Base-by-base conservation (phyloP, 1,139 yeast species). In the Nematodospora anomalae region DNA sequence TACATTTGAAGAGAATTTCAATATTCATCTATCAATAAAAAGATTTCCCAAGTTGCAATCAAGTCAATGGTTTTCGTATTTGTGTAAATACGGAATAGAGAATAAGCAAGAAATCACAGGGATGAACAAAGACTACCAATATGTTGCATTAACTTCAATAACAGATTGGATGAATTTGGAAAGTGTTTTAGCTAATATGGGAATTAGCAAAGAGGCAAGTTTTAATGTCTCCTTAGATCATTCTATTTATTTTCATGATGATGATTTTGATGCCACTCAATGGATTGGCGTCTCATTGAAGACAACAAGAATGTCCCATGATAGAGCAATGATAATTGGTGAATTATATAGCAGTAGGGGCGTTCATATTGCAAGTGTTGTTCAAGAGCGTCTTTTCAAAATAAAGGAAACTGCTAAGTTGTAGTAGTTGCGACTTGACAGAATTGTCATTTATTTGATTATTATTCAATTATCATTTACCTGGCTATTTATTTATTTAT, bases 121-220 rank as follows among this genome's bases (percentile, higher is more conserved):
- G 4, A 21, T 41, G 13, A 44, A 41, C 3, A 29, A 32, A 2
- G 43, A 36, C 10, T 75, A 66, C 51, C 74, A 79, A 43, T 79
- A 74, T 52, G 77, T 74, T 15, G 85, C 83, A 1, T 55, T 83
- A 32, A 80, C 82, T 1, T 76, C 77, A 37, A 60, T 82, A 14
- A 71, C 84, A 0, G 92, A 84, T 27, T 42, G 46, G 46, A 35
- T 40, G n/a, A 33, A 26, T 16, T 28, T 41, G 13, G 27, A 26
- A 11, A 7, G 13, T 10, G 28, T 32, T 15, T 28, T 37, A 12
- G 18, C 9, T 12, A 37, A 27, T 16, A 25, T 30, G 25, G 30
- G 30, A 2, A 16, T 28, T 4, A 22, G 28, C 3, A 29, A 24
- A 3, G 16, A 22, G 10, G 23, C 23, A 16, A 16, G 26, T 35